phyloP scores from a whole-genome alignment of 306 rosid species.

The Vigna reflexopilosa region DNA sequence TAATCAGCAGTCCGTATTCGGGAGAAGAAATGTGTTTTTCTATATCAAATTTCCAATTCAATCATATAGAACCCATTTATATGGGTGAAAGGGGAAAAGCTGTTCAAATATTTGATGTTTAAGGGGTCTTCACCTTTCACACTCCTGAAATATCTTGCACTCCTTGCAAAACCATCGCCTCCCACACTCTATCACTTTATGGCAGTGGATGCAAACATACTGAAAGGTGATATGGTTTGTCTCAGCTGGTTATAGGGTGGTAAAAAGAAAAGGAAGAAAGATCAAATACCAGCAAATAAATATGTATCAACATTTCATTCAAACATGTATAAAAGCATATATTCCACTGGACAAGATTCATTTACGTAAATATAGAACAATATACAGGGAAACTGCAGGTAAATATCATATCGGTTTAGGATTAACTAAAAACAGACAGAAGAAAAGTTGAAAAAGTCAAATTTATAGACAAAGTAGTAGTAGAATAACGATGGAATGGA shows the following conservation, averaged over 20 bases:
- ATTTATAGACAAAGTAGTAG: no score
- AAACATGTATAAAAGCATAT: slow-evolving; percentile 17
- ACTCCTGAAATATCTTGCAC: slow-evolving; percentile 65
- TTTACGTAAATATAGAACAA: background rate
- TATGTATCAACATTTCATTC: slow-evolving; percentile 12
- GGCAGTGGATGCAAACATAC: slow-evolving; percentile 59
- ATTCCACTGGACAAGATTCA: background rate
- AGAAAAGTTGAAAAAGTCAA: background rate
- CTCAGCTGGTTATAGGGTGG: slow-evolving; percentile 51
- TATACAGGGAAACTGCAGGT: no score
- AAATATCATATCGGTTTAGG: no score
- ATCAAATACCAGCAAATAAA: slow-evolving; percentile 34
- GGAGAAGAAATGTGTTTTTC: background rate
- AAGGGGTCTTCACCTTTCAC: slow-evolving; percentile 61
- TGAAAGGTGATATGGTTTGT: slow-evolving; percentile 53
- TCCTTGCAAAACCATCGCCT: slow-evolving; percentile 63
- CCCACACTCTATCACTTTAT: slow-evolving; percentile 58
- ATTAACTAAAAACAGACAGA: background rate
- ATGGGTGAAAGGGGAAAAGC: background rate
- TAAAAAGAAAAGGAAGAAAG: slow-evolving; percentile 30
- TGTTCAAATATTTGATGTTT: background rate
- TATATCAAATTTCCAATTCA: no score
- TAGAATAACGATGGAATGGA: no score
- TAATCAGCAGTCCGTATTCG: background rate
- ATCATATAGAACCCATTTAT: no score